Evolutionary conservation across 2,329 filamentous ascomycete genomes (phyloP).

Genomic region (Aspergillus hiratsukae): DNA sequence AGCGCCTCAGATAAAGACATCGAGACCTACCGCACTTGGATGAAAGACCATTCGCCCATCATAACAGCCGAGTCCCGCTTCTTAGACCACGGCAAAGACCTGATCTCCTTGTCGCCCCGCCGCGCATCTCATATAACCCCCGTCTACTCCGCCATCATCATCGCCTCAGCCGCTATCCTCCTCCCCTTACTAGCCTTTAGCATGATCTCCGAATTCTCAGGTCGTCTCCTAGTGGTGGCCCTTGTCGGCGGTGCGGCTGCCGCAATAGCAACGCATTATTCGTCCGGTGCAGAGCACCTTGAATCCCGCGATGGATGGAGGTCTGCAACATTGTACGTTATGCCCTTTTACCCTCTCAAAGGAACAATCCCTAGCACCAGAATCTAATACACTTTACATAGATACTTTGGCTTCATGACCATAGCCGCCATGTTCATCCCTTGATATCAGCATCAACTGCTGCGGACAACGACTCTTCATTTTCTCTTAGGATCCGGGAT

Average conservation of each 20-base stretch:
- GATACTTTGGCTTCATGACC: slow-evolving; percentile 40
- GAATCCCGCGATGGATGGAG: slow-evolving; percentile 39
- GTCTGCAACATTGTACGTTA: slow-evolving; percentile 34
- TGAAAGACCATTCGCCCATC: slow-evolving; percentile 48
- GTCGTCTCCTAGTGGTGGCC: slow-evolving; percentile 54
- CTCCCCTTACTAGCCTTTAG: slow-evolving; percentile 57
- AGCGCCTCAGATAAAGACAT: slow-evolving; percentile 47
- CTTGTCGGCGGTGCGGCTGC: slow-evolving; percentile 49
- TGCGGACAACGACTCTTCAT: slow-evolving; percentile 7
- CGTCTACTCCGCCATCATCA: slow-evolving; percentile 39
- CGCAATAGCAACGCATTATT: slow-evolving; percentile 34
- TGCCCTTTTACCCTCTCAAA: background rate
- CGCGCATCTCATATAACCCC: slow-evolving; percentile 17
- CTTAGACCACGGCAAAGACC: slow-evolving; percentile 48
- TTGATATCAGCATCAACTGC: slow-evolving; percentile 14
- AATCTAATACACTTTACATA: slow-evolving; percentile 6
- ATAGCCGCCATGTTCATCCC: slow-evolving; percentile 36
- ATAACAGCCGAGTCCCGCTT: slow-evolving; percentile 50
- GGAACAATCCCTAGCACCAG: background rate
- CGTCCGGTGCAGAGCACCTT: slow-evolving; percentile 31
- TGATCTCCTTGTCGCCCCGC: slow-evolving; percentile 31
- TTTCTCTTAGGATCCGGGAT: slow-evolving; percentile 2
- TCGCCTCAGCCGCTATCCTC: slow-evolving; percentile 50
- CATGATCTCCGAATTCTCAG: slow-evolving; percentile 53
- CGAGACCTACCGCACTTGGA: slow-evolving; percentile 50